Evolutionary conservation across 2,329 filamentous ascomycete genomes (phyloP).

Genomic region (Alternaria angustiovoidea): DNA sequence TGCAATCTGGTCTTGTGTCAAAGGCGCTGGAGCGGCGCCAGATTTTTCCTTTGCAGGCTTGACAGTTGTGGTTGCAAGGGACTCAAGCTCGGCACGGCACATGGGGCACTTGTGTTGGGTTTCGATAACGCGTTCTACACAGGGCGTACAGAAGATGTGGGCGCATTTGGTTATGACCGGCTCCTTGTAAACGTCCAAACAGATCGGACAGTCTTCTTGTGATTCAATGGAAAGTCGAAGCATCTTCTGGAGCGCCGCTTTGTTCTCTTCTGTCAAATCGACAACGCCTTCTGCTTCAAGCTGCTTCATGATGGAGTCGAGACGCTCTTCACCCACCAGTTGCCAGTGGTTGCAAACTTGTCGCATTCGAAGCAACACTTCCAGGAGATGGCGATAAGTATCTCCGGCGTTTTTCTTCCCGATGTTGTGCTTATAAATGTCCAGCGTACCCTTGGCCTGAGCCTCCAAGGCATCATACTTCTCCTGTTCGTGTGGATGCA

Average conservation of each 20-base stretch:
- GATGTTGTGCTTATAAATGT: constrained; percentile 62
- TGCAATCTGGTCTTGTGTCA: constrained; percentile 49
- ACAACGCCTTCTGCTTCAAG: constrained; percentile 74
- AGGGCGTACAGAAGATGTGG: constrained; percentile 77
- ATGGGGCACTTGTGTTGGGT: constrained; percentile 83
- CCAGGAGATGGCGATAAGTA: constrained; percentile 76
- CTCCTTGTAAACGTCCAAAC: constrained; percentile 73
- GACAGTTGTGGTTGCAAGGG: constrained; percentile 62
- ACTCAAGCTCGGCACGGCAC: constrained; percentile 74
- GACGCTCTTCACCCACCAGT: constrained; percentile 73
- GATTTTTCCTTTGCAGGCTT: constrained; percentile 66
- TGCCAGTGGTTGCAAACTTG: constrained; percentile 92
- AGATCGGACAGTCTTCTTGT: constrained; percentile 84
- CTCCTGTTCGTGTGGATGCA: constrained; percentile 75
- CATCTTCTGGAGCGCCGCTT: constrained; percentile 74
- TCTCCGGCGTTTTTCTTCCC: constrained; percentile 54
- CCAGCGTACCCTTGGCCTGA: constrained; percentile 77
- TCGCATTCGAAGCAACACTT: constrained; percentile 81
- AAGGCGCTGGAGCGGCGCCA: constrained; percentile 22
- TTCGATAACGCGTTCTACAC: constrained; percentile 77
- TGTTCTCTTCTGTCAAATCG: constrained; percentile 75
- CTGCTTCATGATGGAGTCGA: constrained; percentile 74
- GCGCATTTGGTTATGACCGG: constrained; percentile 88
- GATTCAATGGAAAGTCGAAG: constrained; percentile 79
- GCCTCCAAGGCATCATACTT: constrained; percentile 76